Base-by-base conservation (phyloP, 208 protist species). In the Trichomonas tenax region DNA sequence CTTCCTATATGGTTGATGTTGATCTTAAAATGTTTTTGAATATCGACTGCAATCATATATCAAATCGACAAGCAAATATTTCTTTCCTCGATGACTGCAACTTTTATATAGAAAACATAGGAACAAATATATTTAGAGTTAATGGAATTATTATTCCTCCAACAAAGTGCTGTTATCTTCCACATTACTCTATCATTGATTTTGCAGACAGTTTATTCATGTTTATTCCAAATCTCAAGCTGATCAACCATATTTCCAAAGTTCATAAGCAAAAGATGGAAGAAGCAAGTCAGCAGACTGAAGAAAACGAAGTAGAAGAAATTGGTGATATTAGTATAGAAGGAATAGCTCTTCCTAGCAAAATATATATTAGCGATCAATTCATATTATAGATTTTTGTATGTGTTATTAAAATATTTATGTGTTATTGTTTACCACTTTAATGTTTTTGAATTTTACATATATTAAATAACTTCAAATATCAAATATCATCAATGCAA, bases 81-180 rank as follows among this genome's bases (percentile, higher is more conserved):
- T 93, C 4, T 26, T 51, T 93, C 6, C 40, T 36, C 10, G 21
- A 93, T 38, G 86, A 93, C 15, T 93, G 34, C 31, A 41, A 51
- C 51, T 93, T 93, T 93, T 93, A 51, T 93, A 34, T 93, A 38
- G 44, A 93, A 51, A 93, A 93, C 31, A 93, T 93, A 49, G 86
- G 86, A 38, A 51, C 3, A 9, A n/a, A 26, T 38, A 34, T 26
- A 34, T 93, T 93, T 51, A 93, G 86, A 93, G 86, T 93, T 34
- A 93, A 93, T 58, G 86, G 86, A 23, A 26, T 44, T 2, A 23
- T 93, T 17, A 40, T 93, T 38, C 86, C 44, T 38, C 8, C 8
- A 38, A 40, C 4, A 21, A 51, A 48, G 34, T 17, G 17, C 26
- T 48, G 44, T 38, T 36, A 26, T 40, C 40, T 93, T 36, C 44